A percentile compares a stretch with the other conserved stretches of the same genome.
These are phyloP conservation scores for Cicer judaicum DNA, from an alignment of 306 rosid genomes.

Conservation along the genomic window DNA sequence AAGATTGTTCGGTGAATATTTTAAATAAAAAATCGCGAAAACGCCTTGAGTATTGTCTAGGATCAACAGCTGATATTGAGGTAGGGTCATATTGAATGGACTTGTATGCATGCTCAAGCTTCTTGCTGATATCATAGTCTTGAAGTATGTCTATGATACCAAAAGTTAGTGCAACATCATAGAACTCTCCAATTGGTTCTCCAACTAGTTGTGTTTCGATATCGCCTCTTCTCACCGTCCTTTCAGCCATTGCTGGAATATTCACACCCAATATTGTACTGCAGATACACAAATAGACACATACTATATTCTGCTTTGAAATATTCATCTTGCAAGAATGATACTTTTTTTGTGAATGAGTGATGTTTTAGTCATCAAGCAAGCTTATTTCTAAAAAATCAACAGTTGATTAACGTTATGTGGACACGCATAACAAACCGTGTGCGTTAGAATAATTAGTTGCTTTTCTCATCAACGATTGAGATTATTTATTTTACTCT, in stretches of 20 bases:
- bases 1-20: slow-evolving; percentile 65
- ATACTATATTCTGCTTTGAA: background rate
- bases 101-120: slow-evolving; percentile 97
- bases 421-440: background rate
- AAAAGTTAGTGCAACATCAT: slow-evolving; percentile 74
- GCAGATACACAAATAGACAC: slow-evolving; percentile 43
- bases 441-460: background rate
- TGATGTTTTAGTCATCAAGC: background rate
- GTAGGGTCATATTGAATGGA: slow-evolving; percentile 91
- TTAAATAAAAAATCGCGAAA: slow-evolving; percentile 82
- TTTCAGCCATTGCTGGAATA: slow-evolving; percentile 81
- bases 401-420: background rate
- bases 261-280: slow-evolving; percentile 71
- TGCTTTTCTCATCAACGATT: background rate
- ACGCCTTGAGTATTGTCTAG: slow-evolving; percentile 83
- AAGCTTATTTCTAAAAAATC: background rate
- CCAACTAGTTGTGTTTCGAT: slow-evolving; percentile 69
- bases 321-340: slow-evolving; percentile 11
- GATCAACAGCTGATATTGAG: slow-evolving; percentile 94
- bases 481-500: background rate
- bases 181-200: slow-evolving; percentile 83
- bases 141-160: slow-evolving; percentile 96
- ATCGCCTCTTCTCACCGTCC: slow-evolving; percentile 68
- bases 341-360: background rate
- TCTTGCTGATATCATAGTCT: slow-evolving; percentile 97